These are phyloP conservation scores for Thyridium curvatum DNA, from an alignment of 2,329 filamentous ascomycete genomes.

Conservation along the genomic window DNA sequence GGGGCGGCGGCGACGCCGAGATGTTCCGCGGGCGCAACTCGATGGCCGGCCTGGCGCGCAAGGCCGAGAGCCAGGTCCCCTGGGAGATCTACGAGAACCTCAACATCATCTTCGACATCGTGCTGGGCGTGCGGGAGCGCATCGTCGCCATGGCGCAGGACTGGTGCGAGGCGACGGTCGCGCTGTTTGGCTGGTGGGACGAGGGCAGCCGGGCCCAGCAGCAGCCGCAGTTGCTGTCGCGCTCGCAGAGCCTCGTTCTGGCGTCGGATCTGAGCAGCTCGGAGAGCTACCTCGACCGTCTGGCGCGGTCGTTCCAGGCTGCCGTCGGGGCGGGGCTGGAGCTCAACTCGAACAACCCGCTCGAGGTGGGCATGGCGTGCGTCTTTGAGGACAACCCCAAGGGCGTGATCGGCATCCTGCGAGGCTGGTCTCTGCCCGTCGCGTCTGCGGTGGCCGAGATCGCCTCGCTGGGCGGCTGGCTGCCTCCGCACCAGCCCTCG, in stretches of 20 bases:
- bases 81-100: constrained; percentile 88
- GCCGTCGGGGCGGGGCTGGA: constrained; percentile 65
- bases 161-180: constrained; percentile 85
- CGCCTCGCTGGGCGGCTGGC: constrained; percentile 77
- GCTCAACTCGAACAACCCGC: constrained; percentile 66
- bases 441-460: constrained; percentile 77
- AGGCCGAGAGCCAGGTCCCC: constrained; percentile 79
- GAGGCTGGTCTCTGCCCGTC: constrained; percentile 74
- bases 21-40: constrained; percentile 34
- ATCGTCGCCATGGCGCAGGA: constrained; percentile 76
- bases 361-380: constrained; percentile 78
- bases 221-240: constrained; percentile 23
- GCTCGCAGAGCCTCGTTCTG: constrained; percentile 27
- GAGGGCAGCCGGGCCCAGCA: constrained; percentile 48
- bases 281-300: constrained; percentile 66
- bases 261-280: constrained; percentile 40
- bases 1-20: constrained; percentile 21
- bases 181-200: constrained; percentile 87
- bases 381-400: constrained; percentile 78
- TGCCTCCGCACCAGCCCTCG: constrained; percentile 52
- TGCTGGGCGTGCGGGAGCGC: constrained; percentile 68
- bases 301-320: constrained; percentile 65
- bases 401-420: constrained; percentile 66
- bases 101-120: constrained; percentile 70
- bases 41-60: constrained; percentile 61